Evolutionary conservation across 371 early-diverging fungal genomes (phyloP), one percentile per base, ranked within the genome.

Genomic region (Lichtheimia corymbifera): DNA sequence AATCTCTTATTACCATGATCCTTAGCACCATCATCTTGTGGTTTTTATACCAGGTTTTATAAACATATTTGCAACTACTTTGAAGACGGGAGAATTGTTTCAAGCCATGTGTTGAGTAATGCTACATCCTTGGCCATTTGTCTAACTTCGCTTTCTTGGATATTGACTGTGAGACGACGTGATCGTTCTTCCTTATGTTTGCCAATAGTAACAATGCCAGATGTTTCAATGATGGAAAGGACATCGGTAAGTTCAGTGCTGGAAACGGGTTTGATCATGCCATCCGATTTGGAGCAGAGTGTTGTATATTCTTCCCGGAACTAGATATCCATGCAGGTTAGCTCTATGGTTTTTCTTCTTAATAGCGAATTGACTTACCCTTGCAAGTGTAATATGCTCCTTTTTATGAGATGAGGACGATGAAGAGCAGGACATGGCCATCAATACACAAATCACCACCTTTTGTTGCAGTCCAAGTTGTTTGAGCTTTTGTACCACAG

Each of bases 391-490:
- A 17, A 83, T 74, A n/a, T 77, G 76, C 15, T 63, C 68, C 43
- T 75, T 76, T 22, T 58, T 61, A 35, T 35, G 35, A 7, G 69
- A 60, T 12, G 50, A 40, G 4, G 67, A 57, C 6, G 51, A 67
- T 80, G 69, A 62, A 14, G 53, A 44, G 4, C 70, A 60, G 11
- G 51, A 67, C 81, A 83, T 79, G 49, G 69, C 64, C 60, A 77
- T 63, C 41, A 84, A 53, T 1, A 79, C 82, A 7, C 76, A 77
- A 44, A 96, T 70, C 5, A 92, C 88, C 40, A 93, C 79, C 72
- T 93, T 90, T 61, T 91, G 92, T 63, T 94, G 95, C 20, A 92
- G 70, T 58, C 86, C 91, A 45, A 95, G 68, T 6, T 73, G 81
- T 28, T 76, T 77, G 43, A 96, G 75, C 60, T 86, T 88, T 24